Conservation (phyloP, 805 yeast species). For the Metschnikowia proteae region DNA sequence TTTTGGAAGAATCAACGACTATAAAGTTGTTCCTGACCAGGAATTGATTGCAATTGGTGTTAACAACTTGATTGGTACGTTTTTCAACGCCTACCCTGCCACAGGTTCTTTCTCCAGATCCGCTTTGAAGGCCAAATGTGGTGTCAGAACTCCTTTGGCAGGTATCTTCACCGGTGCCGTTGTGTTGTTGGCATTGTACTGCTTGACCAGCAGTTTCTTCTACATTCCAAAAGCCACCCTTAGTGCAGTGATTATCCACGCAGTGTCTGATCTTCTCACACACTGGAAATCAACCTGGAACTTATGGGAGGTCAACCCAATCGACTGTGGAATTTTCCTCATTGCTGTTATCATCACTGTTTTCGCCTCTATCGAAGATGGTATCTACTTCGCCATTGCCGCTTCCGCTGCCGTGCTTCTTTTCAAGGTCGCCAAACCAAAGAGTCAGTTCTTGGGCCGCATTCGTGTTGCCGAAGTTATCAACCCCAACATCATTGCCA, state of each 20-base stretch:
- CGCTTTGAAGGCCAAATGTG: conserved; percentile 91
- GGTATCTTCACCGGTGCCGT: conserved; percentile 88
- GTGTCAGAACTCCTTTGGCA: conserved; percentile 90
- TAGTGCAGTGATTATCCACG: conserved; percentile 87
- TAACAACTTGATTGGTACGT: conserved; percentile 84
- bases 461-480: conserved; percentile 68
- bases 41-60: conserved; percentile 92
- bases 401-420: conserved; percentile 75
- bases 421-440: conserved; percentile 74
- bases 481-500: conserved; percentile 49
- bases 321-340: conserved; percentile 70
- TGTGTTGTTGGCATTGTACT: conserved; percentile 81
- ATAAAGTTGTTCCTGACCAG: conserved; percentile 88
- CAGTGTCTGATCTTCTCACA: conserved; percentile 82
- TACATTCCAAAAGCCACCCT: conserved; percentile 89
- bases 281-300: conserved; percentile 62
- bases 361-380: conserved; percentile 77
- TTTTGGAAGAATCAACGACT: conserved; percentile 88
- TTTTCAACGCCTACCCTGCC: conserved; percentile 91
- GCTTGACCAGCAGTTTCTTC: conserved; percentile 77
- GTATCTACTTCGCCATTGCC: conserved; percentile 85
- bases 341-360: conserved; percentile 72
- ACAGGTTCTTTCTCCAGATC: conserved; percentile 95
- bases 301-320: conserved; percentile 69
- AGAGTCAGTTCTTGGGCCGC: conserved; percentile 78